Evolutionary conservation across 768 basidiomycete species (phyloP), one percentile per base, ranked within the genome.

Genomic region (Ramaria sp.): DNA sequence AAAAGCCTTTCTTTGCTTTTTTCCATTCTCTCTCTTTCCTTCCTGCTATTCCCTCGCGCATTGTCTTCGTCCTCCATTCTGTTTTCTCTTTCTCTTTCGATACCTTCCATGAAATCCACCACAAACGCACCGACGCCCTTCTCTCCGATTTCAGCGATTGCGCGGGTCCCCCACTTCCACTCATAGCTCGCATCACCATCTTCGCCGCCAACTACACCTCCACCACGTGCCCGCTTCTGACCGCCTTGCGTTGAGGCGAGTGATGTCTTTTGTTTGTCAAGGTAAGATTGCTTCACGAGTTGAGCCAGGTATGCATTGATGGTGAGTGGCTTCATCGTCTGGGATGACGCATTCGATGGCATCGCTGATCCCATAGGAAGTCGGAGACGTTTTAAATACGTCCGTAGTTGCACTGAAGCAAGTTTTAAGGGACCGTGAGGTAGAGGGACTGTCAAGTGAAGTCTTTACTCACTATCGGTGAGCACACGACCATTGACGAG

Each of bases 131-230:
- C 87, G 8, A 93, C 71, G 12, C 73, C 82, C 56, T 74, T 68
- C 67, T 97, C 94, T 1, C 88, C 85, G 3, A 96, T 78, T 67
- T 97, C 94, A 30, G 78, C 78, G 37, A 84, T 77, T 1, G 91
- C 82, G 27, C 88, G 76, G 25, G 76, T 70, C 3, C 92, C 93
- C 93, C 93, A 97, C 16, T 81, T 77, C 90, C 88, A 91, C 62
- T 91, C 88, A 57, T 73, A 78, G 15, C 70, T 67, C 13, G 67
- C 66, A 15, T 71, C 76, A 6, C 69, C 66, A 18, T 69, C 71
- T 22, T 59, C 64, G 8, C 55, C 67, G 56, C 6, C 58, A 60
- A 45, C 67, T 69, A 57, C 67, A 16, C 52, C 52, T 22, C 55
- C 39, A 38, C 58, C 48, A 13, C 52, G 44, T 56, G 43, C 37